Evolutionary conservation across 2,329 filamentous ascomycete species (phyloP).

Genomic region (Trichoderma sp.): DNA sequence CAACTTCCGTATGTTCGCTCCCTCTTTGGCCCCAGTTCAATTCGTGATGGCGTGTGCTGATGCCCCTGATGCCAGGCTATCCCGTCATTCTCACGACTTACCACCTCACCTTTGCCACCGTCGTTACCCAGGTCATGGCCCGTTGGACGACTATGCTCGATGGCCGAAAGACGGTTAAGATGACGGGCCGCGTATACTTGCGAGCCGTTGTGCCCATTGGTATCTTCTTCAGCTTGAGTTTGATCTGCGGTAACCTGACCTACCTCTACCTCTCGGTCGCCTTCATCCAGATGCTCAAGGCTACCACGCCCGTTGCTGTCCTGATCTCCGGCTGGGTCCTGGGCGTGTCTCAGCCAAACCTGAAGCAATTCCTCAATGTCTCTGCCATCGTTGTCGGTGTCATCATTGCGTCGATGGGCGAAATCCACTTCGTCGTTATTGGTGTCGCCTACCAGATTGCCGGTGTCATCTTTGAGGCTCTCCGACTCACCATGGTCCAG

Average conservation of each 20-base stretch:
- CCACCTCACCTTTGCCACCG: constrained; percentile 87
- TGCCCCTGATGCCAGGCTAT: constrained; percentile 47
- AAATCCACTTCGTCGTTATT: constrained; percentile 85
- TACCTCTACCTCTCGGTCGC: constrained; percentile 94
- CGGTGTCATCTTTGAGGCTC: constrained; percentile 77
- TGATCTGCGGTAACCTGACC: constrained; percentile 95
- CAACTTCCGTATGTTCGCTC: constrained; percentile 60
- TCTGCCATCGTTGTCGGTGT: constrained; percentile 94
- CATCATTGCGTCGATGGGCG: constrained; percentile 88
- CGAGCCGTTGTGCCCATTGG: constrained; percentile 93
- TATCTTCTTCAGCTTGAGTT: constrained; percentile 89
- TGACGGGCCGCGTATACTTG: constrained; percentile 91
- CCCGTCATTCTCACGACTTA: constrained; percentile 89
- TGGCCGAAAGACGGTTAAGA: constrained; percentile 92
- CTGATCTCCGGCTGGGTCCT: constrained; percentile 86
- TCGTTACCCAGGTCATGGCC: constrained; percentile 92
- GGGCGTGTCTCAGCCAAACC: constrained; percentile 77
- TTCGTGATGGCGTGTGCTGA: neutral
- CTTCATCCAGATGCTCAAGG: constrained; percentile 99
- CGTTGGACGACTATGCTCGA: constrained; percentile 87
- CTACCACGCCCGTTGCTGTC: constrained; percentile 91
- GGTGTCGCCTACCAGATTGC: constrained; percentile 77
- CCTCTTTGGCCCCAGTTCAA: neutral
- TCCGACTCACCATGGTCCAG: constrained; percentile 81
- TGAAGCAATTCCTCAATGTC: constrained; percentile 88